Conservation (phyloP, 441 rosid species). For the Gossypium laxum region DNA sequence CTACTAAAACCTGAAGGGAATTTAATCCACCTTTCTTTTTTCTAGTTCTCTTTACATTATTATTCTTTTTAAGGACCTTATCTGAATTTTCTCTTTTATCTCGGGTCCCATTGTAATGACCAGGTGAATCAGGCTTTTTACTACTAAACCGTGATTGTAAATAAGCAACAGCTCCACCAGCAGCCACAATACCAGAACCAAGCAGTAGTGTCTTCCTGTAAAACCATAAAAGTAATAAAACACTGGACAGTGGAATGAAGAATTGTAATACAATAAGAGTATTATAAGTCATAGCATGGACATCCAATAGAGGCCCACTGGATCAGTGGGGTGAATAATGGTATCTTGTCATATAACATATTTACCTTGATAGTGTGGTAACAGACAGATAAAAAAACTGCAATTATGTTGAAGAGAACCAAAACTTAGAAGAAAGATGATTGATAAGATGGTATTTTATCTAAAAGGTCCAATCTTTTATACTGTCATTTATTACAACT, state of each 20-base stretch:
- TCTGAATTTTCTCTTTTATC: slow-evolving; percentile 36
- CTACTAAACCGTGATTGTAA: slow-evolving; percentile 45
- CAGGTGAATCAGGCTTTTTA: slow-evolving; percentile 31
- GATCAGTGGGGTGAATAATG: neutral
- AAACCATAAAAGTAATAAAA: neutral
- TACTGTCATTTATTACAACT: neutral
- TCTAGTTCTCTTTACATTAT: slow-evolving; percentile 29
- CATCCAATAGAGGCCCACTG: neutral
- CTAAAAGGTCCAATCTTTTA: neutral
- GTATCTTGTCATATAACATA: slow-evolving; percentile 2
- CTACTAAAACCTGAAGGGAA: slow-evolving; percentile 69
- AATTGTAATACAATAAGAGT: neutral
- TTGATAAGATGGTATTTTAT: neutral
- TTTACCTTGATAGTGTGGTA: neutral
- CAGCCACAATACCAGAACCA: slow-evolving; percentile 71
- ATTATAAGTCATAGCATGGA: neutral
- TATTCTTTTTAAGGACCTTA: slow-evolving; percentile 24
- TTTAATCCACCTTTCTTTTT: slow-evolving; percentile 60
- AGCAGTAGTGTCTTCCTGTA: slow-evolving; percentile 71
- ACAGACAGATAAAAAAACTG: neutral
- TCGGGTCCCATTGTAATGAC: slow-evolving; percentile 38
- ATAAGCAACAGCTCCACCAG: slow-evolving; percentile 80
- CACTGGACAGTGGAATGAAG: neutral
- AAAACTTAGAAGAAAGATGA: neutral
- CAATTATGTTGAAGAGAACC: neutral